phyloP scores from a whole-genome alignment of 257 asterid species.

The Voacanga thouarsii region DNA sequence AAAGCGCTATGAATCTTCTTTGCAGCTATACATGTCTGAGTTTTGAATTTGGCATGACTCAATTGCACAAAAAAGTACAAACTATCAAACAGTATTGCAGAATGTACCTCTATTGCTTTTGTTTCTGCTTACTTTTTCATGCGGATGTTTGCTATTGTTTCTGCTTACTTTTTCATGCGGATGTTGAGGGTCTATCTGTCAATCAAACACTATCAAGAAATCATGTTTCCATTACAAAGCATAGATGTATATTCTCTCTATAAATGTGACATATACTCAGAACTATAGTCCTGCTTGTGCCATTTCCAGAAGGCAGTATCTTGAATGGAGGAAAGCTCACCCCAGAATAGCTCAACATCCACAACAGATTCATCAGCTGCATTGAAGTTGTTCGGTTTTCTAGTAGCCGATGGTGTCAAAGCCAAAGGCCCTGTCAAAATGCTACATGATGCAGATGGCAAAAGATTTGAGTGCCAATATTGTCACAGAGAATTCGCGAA shows the following conservation, averaged over 20 bases:
- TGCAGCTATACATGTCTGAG: too few species aligned
- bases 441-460: background rate
- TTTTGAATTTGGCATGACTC: too few species aligned
- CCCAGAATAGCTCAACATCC: conserved; percentile 20
- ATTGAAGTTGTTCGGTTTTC: conserved; percentile 59
- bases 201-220: conserved; percentile 3
- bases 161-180: conserved; percentile 9
- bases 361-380: conserved; percentile 23
- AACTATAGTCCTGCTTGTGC: background rate
- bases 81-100: background rate
- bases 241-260: background rate
- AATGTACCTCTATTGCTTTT: background rate
- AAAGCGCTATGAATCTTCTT: too few species aligned
- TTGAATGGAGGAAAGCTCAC: conserved; percentile 50
- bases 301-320: background rate
- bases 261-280: background rate
- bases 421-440: conserved; percentile 13
- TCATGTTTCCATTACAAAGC: background rate
- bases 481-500: conserved; percentile 7
- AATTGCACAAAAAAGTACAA: too few species aligned
- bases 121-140: conserved; percentile 10
- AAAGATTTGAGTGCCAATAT: conserved; percentile 6
- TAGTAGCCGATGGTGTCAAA: conserved; percentile 22
- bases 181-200: background rate
- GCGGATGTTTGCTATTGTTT: background rate